Conservation (phyloP, 2,329 filamentous ascomycete species). For the Colletotrichum orbiculare region DNA sequence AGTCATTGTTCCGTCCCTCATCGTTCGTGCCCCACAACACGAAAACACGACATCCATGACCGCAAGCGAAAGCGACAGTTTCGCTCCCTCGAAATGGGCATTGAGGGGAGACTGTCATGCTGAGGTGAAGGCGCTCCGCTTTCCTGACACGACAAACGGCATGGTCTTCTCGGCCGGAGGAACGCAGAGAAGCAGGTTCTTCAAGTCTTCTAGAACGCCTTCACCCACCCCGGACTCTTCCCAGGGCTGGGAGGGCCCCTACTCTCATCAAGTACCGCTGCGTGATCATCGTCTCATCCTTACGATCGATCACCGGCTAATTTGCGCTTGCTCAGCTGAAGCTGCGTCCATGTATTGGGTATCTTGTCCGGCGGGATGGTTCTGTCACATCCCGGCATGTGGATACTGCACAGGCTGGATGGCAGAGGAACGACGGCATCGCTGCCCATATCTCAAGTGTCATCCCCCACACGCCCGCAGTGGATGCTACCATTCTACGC, state of each 20-base stretch:
- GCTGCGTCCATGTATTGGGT: background rate
- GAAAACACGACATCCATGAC: constrained; percentile 5
- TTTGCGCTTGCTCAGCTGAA: background rate
- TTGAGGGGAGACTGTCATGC: constrained; percentile 9
- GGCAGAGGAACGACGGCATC: background rate
- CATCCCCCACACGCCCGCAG: constrained; percentile 13
- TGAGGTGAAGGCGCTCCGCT: background rate
- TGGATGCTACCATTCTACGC: constrained; percentile 2
- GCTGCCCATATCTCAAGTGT: constrained; percentile 18
- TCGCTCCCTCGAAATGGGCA: background rate
- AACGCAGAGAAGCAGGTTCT: constrained; percentile 1
- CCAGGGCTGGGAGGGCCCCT: constrained; percentile 6
- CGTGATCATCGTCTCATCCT: constrained; percentile 31
- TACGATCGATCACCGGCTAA: constrained; percentile 21
- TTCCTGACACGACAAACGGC: constrained; percentile 16
- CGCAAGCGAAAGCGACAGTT: constrained; percentile 5
- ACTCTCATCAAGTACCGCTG: background rate
- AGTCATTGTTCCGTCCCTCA: constrained; percentile 18
- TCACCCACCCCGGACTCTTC: constrained; percentile 7
- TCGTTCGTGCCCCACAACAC: background rate
- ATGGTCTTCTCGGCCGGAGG: background rate
- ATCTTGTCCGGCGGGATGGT: background rate
- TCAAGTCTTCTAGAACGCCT: constrained; percentile 18
- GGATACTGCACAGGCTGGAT: background rate
- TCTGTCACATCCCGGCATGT: background rate